These are phyloP conservation scores for Rusavskia elegans DNA, from an alignment of 495 filamentous ascomycete genomes.

Conservation along the genomic window DNA sequence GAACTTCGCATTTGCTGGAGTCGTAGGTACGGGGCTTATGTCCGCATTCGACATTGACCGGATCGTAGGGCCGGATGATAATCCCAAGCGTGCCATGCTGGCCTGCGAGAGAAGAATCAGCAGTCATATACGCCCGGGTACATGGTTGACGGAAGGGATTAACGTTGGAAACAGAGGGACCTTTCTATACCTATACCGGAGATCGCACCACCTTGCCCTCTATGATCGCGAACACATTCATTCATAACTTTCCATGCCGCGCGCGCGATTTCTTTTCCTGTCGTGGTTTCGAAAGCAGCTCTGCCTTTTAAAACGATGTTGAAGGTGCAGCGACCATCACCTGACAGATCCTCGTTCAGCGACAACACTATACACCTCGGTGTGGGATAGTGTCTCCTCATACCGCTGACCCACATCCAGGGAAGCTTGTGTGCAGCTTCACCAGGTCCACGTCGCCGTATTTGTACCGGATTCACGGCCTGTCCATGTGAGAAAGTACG, in stretches of 20 bases:
- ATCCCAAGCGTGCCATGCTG: not conserved
- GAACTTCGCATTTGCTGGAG: not conserved
- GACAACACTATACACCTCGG: not conserved
- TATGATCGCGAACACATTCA: not conserved
- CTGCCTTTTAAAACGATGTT: not conserved
- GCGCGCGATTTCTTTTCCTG: not conserved
- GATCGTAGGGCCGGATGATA: not conserved
- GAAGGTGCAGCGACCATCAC: not conserved
- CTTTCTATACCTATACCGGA: not conserved
- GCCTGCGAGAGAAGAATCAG: not conserved
- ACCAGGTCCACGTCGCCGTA: not conserved
- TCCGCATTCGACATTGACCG: not conserved
- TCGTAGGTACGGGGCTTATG: not conserved
- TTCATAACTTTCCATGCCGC: not conserved
- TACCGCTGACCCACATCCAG: conserved; percentile 1
- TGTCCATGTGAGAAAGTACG: not conserved
- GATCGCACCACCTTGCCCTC: not conserved
- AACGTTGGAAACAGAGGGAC: too few species aligned
- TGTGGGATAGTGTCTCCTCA: not conserved
- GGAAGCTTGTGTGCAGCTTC: not conserved
- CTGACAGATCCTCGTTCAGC: not conserved
- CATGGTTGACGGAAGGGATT: too few species aligned
- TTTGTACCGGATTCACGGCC: not conserved
- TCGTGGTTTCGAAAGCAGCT: not conserved
- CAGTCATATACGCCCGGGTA: too few species aligned